Percentiles rank a stretch among this genome's conserved stretches.
Conservation (phyloP, 257 asterid species). For the Solanum piurae region DNA sequence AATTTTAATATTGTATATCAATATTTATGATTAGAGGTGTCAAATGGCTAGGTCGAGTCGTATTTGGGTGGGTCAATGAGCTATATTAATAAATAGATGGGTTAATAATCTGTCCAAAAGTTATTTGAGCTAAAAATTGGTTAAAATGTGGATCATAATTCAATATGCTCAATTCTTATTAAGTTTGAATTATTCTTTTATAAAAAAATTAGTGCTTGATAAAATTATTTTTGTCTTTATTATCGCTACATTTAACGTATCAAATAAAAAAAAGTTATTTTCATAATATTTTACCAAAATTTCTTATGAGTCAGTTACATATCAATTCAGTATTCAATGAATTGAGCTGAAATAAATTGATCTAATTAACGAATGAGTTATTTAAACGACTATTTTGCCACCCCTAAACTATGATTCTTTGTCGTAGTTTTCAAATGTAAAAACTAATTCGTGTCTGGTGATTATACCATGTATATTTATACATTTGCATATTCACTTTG, state of each 20-base stretch:
- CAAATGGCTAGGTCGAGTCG: neutral
- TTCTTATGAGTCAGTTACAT: neutral
- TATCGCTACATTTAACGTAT: neutral
- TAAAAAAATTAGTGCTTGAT: neutral
- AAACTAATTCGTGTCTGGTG: neutral
- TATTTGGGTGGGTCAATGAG: neutral
- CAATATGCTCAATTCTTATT: neutral
- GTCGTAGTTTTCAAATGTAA: neutral
- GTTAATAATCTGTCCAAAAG: neutral
- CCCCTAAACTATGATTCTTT: neutral
- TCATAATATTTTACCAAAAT: too few species aligned
- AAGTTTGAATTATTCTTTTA: too few species aligned
- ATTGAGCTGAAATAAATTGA: neutral
- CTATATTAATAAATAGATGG: neutral
- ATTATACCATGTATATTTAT: too few species aligned
- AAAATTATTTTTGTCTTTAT: neutral
- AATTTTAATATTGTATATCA: neutral
- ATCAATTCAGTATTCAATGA: neutral
- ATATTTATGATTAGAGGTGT: neutral
- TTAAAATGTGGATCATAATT: too few species aligned
- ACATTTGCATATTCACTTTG: neutral
- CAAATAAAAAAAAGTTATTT: too few species aligned
- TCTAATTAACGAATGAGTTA: neutral
- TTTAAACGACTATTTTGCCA: neutral
- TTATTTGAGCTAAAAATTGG: neutral